These are phyloP conservation scores for Talaromyces stipitatus DNA, from an alignment of 495 filamentous ascomycete species.

Conservation along the genomic window DNA sequence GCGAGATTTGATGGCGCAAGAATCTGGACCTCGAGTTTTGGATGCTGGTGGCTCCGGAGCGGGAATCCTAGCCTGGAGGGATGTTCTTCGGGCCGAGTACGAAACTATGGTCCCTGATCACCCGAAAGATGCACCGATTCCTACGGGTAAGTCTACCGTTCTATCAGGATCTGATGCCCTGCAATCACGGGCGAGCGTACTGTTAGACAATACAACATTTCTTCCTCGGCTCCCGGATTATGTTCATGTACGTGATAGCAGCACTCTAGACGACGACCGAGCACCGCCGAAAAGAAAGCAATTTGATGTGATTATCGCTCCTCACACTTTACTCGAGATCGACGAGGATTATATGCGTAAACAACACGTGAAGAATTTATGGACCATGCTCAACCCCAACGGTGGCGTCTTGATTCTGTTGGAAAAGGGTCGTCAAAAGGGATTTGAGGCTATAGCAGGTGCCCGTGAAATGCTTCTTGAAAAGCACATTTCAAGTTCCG, in stretches of 20 bases:
- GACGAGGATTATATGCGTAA: slow-evolving; percentile 68
- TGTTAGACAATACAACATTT: slow-evolving; percentile 86
- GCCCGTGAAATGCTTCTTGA: slow-evolving; percentile 72
- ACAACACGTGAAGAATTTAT: slow-evolving; percentile 73
- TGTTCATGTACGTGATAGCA: slow-evolving; percentile 48
- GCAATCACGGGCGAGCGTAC: slow-evolving; percentile 63
- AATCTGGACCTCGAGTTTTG: slow-evolving; percentile 68
- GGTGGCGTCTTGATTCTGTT: slow-evolving; percentile 83
- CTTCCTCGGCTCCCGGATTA: slow-evolving; percentile 90
- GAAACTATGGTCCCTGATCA: slow-evolving; percentile 48
- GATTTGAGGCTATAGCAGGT: slow-evolving; percentile 85
- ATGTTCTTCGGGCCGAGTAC: slow-evolving; percentile 74
- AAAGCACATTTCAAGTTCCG: slow-evolving; percentile 63
- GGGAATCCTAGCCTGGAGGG: slow-evolving; percentile 76
- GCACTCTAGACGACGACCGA: slow-evolving; percentile 36
- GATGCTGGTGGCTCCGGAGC: slow-evolving; percentile 84
- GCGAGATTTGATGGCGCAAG: slow-evolving; percentile 53
- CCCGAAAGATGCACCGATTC: slow-evolving; percentile 28
- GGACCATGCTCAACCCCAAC: slow-evolving; percentile 73
- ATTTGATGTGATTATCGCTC: slow-evolving; percentile 85
- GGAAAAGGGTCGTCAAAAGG: slow-evolving; percentile 85
- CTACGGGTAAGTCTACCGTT: slow-evolving; percentile 54
- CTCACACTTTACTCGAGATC: slow-evolving; percentile 69
- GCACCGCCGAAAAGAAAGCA: slow-evolving; percentile 56
- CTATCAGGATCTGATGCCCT: slow-evolving; percentile 56